Conservation (phyloP, 495 filamentous ascomycete genomes). For the Penicillium crystallinum region DNA sequence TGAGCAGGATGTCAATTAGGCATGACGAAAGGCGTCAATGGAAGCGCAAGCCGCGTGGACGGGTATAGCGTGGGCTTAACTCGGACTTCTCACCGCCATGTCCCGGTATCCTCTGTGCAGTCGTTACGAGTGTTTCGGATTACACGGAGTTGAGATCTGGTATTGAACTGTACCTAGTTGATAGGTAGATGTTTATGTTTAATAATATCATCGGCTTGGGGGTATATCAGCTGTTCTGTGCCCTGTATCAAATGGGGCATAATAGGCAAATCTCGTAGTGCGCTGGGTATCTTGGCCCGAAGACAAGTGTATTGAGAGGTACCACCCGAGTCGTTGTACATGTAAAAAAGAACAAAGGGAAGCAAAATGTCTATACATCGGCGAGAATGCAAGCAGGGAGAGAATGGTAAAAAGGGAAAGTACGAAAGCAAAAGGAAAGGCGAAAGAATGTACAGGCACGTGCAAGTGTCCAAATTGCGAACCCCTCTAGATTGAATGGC, state of each 20-base stretch:
- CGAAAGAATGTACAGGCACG: slow-evolving; percentile 6
- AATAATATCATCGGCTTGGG: background rate
- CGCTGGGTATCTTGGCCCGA: background rate
- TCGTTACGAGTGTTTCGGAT: background rate
- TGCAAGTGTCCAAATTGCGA: slow-evolving; percentile 17
- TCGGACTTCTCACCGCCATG: slow-evolving; percentile 2
- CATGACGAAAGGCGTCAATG: no score
- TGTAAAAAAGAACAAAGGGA: background rate
- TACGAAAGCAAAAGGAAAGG: background rate
- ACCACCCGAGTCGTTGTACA: slow-evolving; percentile 7
- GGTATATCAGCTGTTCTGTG: background rate
- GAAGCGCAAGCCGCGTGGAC: background rate
- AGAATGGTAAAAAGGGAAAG: background rate
- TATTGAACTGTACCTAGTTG: slow-evolving; percentile 1
- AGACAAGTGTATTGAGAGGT: background rate
- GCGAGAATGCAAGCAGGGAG: background rate
- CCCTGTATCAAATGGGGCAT: background rate
- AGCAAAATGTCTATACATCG: background rate
- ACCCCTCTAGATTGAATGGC: slow-evolving; percentile 32
- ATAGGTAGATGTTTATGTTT: background rate
- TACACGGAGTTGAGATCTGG: background rate
- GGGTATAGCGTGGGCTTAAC: background rate
- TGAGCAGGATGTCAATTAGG: no score
- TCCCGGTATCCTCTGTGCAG: background rate
- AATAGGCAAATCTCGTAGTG: background rate